Evolutionary conservation across 2,329 filamentous ascomycete species (phyloP).

Genomic region (Scytalidium sp.): DNA sequence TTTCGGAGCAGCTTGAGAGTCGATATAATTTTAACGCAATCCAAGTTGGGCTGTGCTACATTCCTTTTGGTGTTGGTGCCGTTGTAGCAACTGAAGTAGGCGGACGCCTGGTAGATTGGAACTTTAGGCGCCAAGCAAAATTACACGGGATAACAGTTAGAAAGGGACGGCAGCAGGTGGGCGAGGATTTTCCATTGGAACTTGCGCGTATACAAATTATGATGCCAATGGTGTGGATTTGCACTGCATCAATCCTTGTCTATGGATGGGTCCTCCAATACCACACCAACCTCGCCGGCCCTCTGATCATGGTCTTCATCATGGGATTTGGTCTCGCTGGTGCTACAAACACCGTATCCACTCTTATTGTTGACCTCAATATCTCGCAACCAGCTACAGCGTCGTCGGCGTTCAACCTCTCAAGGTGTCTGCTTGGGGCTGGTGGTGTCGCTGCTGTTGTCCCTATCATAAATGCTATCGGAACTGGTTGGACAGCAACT

Average conservation of each 20-base stretch:
- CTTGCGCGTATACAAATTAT: slow-evolving; percentile 45
- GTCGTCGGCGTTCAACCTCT: slow-evolving; percentile 48
- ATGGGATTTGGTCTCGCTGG: slow-evolving; percentile 54
- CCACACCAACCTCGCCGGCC: slow-evolving; percentile 45
- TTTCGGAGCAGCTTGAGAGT: slow-evolving; percentile 36
- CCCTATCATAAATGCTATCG: slow-evolving; percentile 3
- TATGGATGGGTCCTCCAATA: slow-evolving; percentile 53
- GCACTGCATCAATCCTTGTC: slow-evolving; percentile 45
- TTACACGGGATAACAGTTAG: slow-evolving; percentile 56
- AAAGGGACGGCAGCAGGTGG: slow-evolving; percentile 41
- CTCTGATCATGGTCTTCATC: slow-evolving; percentile 50
- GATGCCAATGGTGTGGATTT: slow-evolving; percentile 49
- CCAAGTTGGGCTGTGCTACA: slow-evolving; percentile 8
- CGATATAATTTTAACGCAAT: slow-evolving; percentile 7
- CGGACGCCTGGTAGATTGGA: slow-evolving; percentile 57
- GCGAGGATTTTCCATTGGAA: slow-evolving; percentile 21
- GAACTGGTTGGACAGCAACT: slow-evolving; percentile 44
- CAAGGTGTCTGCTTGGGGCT: slow-evolving; percentile 5
- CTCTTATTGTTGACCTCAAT: slow-evolving; percentile 58
- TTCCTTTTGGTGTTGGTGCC: slow-evolving; percentile 42
- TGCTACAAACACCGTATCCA: slow-evolving; percentile 57
- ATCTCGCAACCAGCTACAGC: slow-evolving; percentile 55
- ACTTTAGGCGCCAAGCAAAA: slow-evolving; percentile 64
- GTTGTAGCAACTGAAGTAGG: slow-evolving; percentile 44
- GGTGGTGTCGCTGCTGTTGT: slow-evolving; percentile 1